Evolutionary conservation across 352 stramenopile species (phyloP), one percentile per base, ranked within the genome.

Genomic region (Albugo candida): DNA sequence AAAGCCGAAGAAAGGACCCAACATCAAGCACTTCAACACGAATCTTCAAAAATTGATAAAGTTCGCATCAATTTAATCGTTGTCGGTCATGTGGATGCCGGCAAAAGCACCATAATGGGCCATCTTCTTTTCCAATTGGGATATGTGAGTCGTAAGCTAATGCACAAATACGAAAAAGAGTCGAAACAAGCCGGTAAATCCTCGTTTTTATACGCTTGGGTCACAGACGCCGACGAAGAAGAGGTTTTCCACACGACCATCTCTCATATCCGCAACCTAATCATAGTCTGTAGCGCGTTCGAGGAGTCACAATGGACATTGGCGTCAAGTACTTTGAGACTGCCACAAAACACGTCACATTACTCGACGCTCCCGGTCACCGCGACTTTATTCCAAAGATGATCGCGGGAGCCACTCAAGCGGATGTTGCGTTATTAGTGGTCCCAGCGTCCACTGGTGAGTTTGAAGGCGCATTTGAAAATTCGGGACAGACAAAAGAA

Each of bases 291-390:
- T 77, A 97, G 69, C 76, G 94, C 5, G 67, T 85, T 39, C 87
- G 93, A n/a, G 95, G 95, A 27, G 92, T 99, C 10, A 99, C 95
- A 0, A 97, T 99, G 67, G 89, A 98, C 49, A 80, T 98, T 6
- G 93, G 83, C 2, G 95, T 91, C 36, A 96, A 93, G 49, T 83
- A 82, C 53, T 83, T 98, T 41, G 71, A 84, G 51, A 96, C 83
- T 5, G 38, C 65, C 11, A 83, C 66, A 21, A 95, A 92, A 60
- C 77, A 95, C 49, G 76, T 97, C 51, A 96, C 92, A 14, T 60
- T 98, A 14, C 65, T 98, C 24, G 95, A 99, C 63, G 93, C 95
- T 6, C 95, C 95, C 4, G 95, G 95, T 0, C 95, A 99, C 54
- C 70, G 74, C 16, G 95, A 98, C 53, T 98, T 98, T 51, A 94